Evolutionary conservation across 2,329 filamentous ascomycete genomes (phyloP), one percentile per base, ranked within the genome.

Genomic region (Clarireedia paspali): DNA sequence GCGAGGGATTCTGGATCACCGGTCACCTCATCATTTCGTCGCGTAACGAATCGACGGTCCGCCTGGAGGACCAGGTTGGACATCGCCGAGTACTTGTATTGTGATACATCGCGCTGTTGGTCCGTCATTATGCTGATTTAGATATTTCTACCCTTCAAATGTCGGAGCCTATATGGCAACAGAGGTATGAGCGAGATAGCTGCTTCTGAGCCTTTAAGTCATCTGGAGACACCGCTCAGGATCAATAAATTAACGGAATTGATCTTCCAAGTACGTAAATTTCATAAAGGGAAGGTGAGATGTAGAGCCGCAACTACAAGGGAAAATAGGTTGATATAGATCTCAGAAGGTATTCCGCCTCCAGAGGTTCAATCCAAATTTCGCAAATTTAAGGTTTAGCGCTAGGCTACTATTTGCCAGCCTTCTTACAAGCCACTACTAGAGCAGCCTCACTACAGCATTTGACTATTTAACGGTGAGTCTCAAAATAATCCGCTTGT

Each of bases 1-100:
- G 94, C 95, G 57, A 99, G 83, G 57, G 95, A 99, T 76, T 99
- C 94, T 51, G 94, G 95, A 71, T 99, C 94, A 67, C 94, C 94
- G 51, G 92, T 97, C 62, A 90, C 86, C 76, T 99, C 95, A 74
- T 99, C 92, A 66, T 86, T 91, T 67, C 91, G 85, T 71, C 94
- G 85, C 62, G 90, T 90, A 67, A 95, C 87, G 71, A 99, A 97
- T 67, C 94, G 87, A 76, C 91, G 87, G 78, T 99, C 94, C 77
- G 91, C 91, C 88, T 99, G 94, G 83, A 99, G 89, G 71, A 99
- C 94, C 90, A 99, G 87, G 84, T 99, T 99, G 77, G 94, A 99
- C 94, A 99, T 97, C 73, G 89, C 91, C 84, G 91, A 91, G 83
- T 96, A 96, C 75, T 96, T 96, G 82, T 95, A 96, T 75, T 96